Base-by-base conservation (phyloP, 306 rosid genomes). In the Lupinus albus region DNA sequence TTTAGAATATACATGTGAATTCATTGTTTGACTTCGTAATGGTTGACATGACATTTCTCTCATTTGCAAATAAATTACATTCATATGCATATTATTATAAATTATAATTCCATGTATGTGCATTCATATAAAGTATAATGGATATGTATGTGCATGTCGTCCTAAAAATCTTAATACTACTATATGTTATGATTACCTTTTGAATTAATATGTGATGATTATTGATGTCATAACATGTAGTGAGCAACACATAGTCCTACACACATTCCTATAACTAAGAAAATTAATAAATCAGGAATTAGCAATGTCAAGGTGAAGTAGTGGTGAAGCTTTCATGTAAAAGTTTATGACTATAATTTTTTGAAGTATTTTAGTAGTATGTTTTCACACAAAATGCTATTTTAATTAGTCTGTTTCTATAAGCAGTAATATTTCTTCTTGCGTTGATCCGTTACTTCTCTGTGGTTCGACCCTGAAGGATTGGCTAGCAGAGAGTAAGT, bases 291-390 rank as follows among this genome's bases (percentile, higher is more conserved):
- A 14, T 35, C 5, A 9, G 32, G 51, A 20, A 33, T 48, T 49
- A 21, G 3, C 28, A 21, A 21, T 21, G 28, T 36, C 17, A 48
- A 71, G 36, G 48, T 55, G 55, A 8, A 32, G 51, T 21, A 45
- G 30, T 47, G 60, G 13, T 47, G 60, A 74, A 66, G 79, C 47
- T 58, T 48, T 47, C 16, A 60, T 49, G 55, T 42, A 50, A 38
- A 36, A 15, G 46, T 20, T 59, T 21, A 21, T 25, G 30, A 12
- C 33, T 74, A 20, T 15, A 48, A 61, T 57, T 7, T 56, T 35
- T 12, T 64, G 5, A 50, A 35, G 11, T 13, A 25, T 3, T 25
- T 25, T 25, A 25, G 30, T 3, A 1, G 30, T 25, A 4, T 25
- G 30, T 25, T 25, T 25, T 25, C 30, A 0, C 30, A 25, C 30